A percentile compares a stretch with the other conserved stretches of the same genome.
phyloP scores from a whole-genome alignment of 305 asterid species.

The Fraxinus nigra region DNA sequence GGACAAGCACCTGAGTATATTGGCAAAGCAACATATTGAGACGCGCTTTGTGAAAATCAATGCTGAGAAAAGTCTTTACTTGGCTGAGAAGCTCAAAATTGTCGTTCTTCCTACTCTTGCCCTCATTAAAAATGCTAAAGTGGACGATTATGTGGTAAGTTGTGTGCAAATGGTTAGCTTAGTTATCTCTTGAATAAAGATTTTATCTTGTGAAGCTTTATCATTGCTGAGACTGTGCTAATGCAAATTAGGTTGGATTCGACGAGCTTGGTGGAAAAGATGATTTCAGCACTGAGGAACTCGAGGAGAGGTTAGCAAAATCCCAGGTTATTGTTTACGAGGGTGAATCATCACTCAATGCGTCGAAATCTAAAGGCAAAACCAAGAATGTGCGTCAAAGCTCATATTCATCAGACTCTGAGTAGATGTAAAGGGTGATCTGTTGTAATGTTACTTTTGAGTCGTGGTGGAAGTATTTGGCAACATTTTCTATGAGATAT shows the following conservation, averaged over 20 bases:
- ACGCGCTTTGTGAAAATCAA: slow-evolving; percentile 89
- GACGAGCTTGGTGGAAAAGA: slow-evolving; percentile 94
- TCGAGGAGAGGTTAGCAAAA: slow-evolving; percentile 86
- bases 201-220: not conserved
- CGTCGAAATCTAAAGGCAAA: slow-evolving; percentile 59
- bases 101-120: slow-evolving; percentile 92
- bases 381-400: slow-evolving; percentile 65
- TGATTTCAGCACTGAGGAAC: slow-evolving; percentile 83
- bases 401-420: slow-evolving; percentile 80
- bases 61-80: slow-evolving; percentile 90
- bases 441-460: slow-evolving; percentile 16
- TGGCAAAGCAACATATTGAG: slow-evolving; percentile 88
- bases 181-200: not conserved
- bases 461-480: not conserved
- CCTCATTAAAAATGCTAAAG: slow-evolving; percentile 83
- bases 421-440: slow-evolving; percentile 24
- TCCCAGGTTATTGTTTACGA: slow-evolving; percentile 60
- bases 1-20: slow-evolving; percentile 82
- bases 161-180: slow-evolving; percentile 23
- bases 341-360: slow-evolving; percentile 61
- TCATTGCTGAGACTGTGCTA: not conserved
- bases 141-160: slow-evolving; percentile 90
- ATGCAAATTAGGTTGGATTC: slow-evolving; percentile 72
- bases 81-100: slow-evolving; percentile 84
- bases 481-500: not conserved